These are phyloP conservation scores for Phytophthora lateralis DNA, from an alignment of 352 stramenopile genomes.

Conservation along the genomic window DNA sequence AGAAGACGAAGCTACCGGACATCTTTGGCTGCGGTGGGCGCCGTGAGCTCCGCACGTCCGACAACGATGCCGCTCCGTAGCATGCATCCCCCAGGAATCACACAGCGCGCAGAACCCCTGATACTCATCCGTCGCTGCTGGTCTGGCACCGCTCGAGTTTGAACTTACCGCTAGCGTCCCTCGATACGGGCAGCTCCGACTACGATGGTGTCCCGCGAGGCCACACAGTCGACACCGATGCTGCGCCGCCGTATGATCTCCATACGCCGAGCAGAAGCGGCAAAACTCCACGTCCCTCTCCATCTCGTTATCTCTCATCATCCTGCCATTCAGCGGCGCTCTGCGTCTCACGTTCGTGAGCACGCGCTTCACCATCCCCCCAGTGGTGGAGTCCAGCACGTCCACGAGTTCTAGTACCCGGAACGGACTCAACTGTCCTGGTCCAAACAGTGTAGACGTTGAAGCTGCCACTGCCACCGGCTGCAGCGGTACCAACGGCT, in stretches of 20 bases:
- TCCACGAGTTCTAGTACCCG: slow-evolving; percentile 78
- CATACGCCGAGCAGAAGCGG: slow-evolving; percentile 70
- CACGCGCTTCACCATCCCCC: slow-evolving; percentile 76
- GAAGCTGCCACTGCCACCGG: not conserved
- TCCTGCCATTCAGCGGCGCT: slow-evolving; percentile 46
- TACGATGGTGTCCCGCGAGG: slow-evolving; percentile 61
- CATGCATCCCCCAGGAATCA: slow-evolving; percentile 55
- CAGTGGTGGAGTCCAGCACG: slow-evolving; percentile 76
- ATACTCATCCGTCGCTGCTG: slow-evolving; percentile 16
- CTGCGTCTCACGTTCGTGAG: slow-evolving; percentile 68
- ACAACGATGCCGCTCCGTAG: slow-evolving; percentile 64
- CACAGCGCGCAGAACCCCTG: slow-evolving; percentile 71
- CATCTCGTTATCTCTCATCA: slow-evolving; percentile 31
- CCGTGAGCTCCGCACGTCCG: slow-evolving; percentile 58
- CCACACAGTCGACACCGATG: slow-evolving; percentile 73
- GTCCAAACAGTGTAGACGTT: slow-evolving; percentile 20
- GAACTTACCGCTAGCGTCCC: not conserved
- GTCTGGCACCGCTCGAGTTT: slow-evolving; percentile 6
- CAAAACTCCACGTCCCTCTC: slow-evolving; percentile 66
- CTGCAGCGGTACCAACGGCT: slow-evolving; percentile 3
- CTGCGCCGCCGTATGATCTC: slow-evolving; percentile 65
- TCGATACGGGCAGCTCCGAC: slow-evolving; percentile 52
- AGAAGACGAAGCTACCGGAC: slow-evolving; percentile 26
- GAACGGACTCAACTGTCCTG: slow-evolving; percentile 53
- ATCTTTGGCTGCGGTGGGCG: slow-evolving; percentile 63